phyloP scores from a whole-genome alignment of 2,329 filamentous ascomycete genomes.

The Aspergillus piperis region DNA sequence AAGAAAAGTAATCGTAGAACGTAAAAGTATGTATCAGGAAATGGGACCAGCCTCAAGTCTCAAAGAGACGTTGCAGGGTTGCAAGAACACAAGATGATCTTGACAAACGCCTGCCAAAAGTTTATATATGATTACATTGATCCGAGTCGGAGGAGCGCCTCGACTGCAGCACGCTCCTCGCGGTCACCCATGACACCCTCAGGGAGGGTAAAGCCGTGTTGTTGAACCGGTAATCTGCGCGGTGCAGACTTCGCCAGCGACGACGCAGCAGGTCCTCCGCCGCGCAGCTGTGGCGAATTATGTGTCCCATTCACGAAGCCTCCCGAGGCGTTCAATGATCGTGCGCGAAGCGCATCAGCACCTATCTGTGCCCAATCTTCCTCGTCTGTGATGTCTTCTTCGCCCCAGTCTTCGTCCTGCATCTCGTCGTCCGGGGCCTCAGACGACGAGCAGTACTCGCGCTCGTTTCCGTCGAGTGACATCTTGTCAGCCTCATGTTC shows the following conservation, averaged over 20 bases:
- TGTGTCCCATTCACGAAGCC: slow-evolving; percentile 42
- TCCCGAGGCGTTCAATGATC: slow-evolving; percentile 53
- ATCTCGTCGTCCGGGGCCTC: slow-evolving; percentile 67
- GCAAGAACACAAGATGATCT: slow-evolving; percentile 11
- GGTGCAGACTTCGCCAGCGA: slow-evolving; percentile 45
- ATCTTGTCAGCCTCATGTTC: slow-evolving; percentile 93
- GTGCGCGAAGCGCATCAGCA: slow-evolving; percentile 76
- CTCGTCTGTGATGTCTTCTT: slow-evolving; percentile 88
- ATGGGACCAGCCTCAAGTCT: slow-evolving; percentile 17
- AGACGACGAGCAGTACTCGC: slow-evolving; percentile 70
- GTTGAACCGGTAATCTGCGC: slow-evolving; percentile 36
- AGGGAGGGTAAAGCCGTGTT: slow-evolving; percentile 33
- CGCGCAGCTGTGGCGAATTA: slow-evolving; percentile 25
- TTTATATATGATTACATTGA: slow-evolving; percentile 45
- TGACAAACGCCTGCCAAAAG: slow-evolving; percentile 27
- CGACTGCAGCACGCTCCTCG: slow-evolving; percentile 51
- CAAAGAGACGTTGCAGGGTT: slow-evolving; percentile 12
- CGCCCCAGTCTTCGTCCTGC: slow-evolving; percentile 74
- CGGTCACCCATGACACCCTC: slow-evolving; percentile 37
- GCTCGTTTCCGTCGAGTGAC: slow-evolving; percentile 74
- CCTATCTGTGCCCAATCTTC: slow-evolving; percentile 94
- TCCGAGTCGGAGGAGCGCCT: slow-evolving; percentile 51
- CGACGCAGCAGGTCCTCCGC: slow-evolving; percentile 40
- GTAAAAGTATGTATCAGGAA: slow-evolving; percentile 15
- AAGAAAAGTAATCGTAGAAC: slow-evolving; percentile 15